A percentile compares a stretch with the other conserved stretches of the same genome.
Evolutionary conservation across 2,329 filamentous ascomycete genomes (phyloP).

Genomic region (Penicillium sp.): DNA sequence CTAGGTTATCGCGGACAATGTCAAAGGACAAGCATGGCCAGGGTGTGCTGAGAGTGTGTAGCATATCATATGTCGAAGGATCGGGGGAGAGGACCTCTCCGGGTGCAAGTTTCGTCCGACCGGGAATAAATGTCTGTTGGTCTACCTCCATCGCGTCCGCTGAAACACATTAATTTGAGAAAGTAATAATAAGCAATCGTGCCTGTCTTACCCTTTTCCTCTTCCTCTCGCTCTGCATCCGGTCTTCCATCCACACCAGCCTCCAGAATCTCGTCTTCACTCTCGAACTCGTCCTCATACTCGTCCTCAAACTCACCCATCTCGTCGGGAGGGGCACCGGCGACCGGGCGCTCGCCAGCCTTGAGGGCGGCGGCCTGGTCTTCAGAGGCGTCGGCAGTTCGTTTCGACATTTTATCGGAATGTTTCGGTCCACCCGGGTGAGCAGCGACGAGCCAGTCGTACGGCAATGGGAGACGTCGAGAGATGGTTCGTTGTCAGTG

Average conservation of each 20-base stretch:
- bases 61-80: constrained; percentile 94
- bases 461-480: constrained; percentile 24
- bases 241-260: constrained; percentile 92
- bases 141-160: constrained; percentile 87
- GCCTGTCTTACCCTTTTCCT: constrained; percentile 66
- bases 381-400: constrained; percentile 59
- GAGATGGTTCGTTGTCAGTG: constrained; percentile 19
- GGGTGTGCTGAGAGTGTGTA: constrained; percentile 89
- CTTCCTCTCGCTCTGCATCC: constrained; percentile 90
- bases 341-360: constrained; percentile 63
- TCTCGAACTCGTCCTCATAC: constrained; percentile 97
- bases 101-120: constrained; percentile 85
- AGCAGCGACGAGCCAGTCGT: constrained; percentile 29
- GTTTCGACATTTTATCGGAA: constrained; percentile 60
- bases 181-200: background rate
- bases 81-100: constrained; percentile 92
- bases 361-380: constrained; percentile 61
- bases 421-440: background rate
- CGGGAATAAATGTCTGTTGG: constrained; percentile 74
- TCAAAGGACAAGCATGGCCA: constrained; percentile 99
- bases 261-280: constrained; percentile 88
- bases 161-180: constrained; percentile 26
- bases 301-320: constrained; percentile 72
- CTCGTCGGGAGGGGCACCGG: constrained; percentile 55
- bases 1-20: constrained; percentile 82